Evolutionary conservation across 352 stramenopile species (phyloP).

Genomic region (Pythium oligandrum): DNA sequence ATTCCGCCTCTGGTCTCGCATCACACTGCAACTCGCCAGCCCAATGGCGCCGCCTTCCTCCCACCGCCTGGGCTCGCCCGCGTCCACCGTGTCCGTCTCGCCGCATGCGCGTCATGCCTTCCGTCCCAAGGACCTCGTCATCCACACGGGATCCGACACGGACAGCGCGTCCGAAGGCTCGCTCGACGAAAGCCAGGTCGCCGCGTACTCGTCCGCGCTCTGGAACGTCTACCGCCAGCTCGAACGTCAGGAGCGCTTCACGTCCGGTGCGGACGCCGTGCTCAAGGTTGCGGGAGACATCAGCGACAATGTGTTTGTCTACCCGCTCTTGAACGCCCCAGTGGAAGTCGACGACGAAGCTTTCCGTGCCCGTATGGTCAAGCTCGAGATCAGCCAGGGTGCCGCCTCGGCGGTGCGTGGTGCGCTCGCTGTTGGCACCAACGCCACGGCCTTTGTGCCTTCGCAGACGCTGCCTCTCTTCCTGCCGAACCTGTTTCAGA

Average conservation of each 20-base stretch:
- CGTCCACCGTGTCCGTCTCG: slow-evolving; percentile 5
- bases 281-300: slow-evolving; percentile 51
- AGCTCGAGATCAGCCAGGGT: slow-evolving; percentile 51
- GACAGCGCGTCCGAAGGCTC: slow-evolving; percentile 4
- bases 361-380: slow-evolving; percentile 50
- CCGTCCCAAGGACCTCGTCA: slow-evolving; percentile 12
- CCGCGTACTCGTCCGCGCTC: slow-evolving; percentile 13
- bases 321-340: slow-evolving; percentile 37
- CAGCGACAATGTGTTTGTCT: slow-evolving; percentile 61
- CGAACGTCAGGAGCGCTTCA: slow-evolving; percentile 39
- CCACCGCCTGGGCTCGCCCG: slow-evolving; percentile 4
- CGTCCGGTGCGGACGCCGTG: slow-evolving; percentile 49
- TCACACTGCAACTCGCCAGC: slow-evolving; percentile 10
- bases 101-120: background rate
- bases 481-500: slow-evolving; percentile 61
- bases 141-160: slow-evolving; percentile 17
- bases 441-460: slow-evolving; percentile 44
- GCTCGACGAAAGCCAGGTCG: slow-evolving; percentile 3
- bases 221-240: slow-evolving; percentile 31
- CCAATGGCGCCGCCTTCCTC: slow-evolving; percentile 4
- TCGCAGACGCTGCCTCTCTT: slow-evolving; percentile 77
- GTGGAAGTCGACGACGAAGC: slow-evolving; percentile 13
- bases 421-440: slow-evolving; percentile 47
- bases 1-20: background rate
- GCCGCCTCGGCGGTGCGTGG: slow-evolving; percentile 54